A percentile compares a stretch with the other conserved stretches of the same genome.
Conservation (phyloP, 495 filamentous ascomycete genomes). For the Penicillium simplicissimum region DNA sequence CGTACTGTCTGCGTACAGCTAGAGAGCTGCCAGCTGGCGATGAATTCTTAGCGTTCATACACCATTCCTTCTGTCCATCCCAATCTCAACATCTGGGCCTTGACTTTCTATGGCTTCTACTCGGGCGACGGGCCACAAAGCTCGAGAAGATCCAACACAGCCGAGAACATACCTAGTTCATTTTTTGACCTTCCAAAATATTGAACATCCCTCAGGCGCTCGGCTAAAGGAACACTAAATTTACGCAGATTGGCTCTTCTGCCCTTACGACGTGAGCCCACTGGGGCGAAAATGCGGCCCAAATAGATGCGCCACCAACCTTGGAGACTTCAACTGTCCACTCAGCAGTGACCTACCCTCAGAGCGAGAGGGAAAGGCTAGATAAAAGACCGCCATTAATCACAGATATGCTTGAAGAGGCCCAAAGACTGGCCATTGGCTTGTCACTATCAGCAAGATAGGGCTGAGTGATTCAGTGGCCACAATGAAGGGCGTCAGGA, state of each 20-base stretch:
- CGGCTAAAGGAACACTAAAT: not conserved
- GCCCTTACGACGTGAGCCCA: not conserved
- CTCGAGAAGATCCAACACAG: too few relatives aligned
- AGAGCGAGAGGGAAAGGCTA: not conserved
- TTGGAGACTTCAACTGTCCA: not conserved
- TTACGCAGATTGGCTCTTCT: not conserved
- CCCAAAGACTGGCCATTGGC: not conserved
- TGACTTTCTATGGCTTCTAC: too few relatives aligned
- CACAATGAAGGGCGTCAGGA: not conserved
- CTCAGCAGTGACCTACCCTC: not conserved
- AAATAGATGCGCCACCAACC: not conserved
- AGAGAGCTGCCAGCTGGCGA: too few relatives aligned
- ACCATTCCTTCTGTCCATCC: too few relatives aligned
- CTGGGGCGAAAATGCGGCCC: not conserved
- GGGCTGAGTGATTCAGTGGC: constrained; percentile 1
- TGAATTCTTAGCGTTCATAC: too few relatives aligned
- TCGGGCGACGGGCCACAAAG: too few relatives aligned
- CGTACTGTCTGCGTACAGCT: too few relatives aligned
- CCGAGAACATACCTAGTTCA: too few relatives aligned
- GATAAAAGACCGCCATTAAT: not conserved
- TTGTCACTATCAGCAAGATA: not conserved
- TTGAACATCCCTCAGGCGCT: too few relatives aligned
- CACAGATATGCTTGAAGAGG: not conserved
- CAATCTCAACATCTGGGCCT: too few relatives aligned
- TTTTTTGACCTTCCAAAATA: too few relatives aligned